Evolutionary conservation across 129 eudicot species (phyloP), one percentile per base, ranked within the genome.

Genomic region (Centaurea solstitialis): DNA sequence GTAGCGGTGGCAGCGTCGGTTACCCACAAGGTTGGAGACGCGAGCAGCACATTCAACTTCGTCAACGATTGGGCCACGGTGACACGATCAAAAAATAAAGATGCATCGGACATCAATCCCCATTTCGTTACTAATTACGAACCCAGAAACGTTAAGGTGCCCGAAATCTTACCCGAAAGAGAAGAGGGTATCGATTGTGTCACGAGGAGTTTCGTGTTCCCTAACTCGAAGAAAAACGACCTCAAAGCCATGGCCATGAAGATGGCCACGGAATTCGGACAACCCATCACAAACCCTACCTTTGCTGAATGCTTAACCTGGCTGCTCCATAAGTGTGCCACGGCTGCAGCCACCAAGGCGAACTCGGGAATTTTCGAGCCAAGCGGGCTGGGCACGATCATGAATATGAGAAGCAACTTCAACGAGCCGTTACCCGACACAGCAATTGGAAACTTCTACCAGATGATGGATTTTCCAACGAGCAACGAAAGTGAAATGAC

Each of bases 21-120:
- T 7, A 23, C 79, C 8, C 80, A 81, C 80, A 81, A 40, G 80
- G 3, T 81, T 2, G 80, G 50, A 12, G 84, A 81, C 18, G 80
- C 23, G 2, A 38, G 6, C 22, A 40, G 62, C 20, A 1, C 43
- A 17, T 21, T n/a, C 40, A 73, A n/a, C 22, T 73, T 73, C 53
- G 23, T 73, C 3, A 73, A 4, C 12, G 30, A 73, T 20, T 73
- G 65, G 77, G 77, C 62, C 7, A 59, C 7, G 0, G 35, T 73
- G 62, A 21, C 65, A n/a, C 77, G 15, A 20, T 7, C 7, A 13
- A 4, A 12, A 6, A 15, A 53, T 53, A 53, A 15, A 15, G 62
- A 20, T 50, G 38, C 66, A 41, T 59, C 41, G 3, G 0, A 23
- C 24, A 8, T 9, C 21, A 7, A 74, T 18, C 75, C 75, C 13